Conservation (phyloP, 495 filamentous ascomycete genomes). For the Massariosphaeria phaeospora region DNA sequence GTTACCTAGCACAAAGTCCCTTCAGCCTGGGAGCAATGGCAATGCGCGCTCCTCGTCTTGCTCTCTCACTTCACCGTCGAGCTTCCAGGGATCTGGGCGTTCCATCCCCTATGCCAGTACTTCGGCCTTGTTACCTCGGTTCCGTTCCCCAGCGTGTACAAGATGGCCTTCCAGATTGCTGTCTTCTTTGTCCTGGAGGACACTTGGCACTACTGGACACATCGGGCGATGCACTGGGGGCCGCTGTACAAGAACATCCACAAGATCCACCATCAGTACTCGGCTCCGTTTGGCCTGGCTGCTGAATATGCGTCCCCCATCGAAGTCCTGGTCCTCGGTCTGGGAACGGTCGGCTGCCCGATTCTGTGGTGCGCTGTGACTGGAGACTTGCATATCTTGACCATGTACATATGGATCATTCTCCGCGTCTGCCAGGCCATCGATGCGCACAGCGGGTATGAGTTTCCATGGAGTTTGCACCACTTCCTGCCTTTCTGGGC, state of each 20-base stretch:
- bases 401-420: constrained; percentile 97
- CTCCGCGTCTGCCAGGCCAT: constrained; percentile 94
- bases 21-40: constrained; percentile 84
- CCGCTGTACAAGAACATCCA: constrained; percentile 91
- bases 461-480: constrained; percentile 94
- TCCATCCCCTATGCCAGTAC: constrained; percentile 95
- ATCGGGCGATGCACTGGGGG: constrained; percentile 92
- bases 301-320: constrained; percentile 98
- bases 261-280: constrained; percentile 99
- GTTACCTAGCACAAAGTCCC: constrained; percentile 77
- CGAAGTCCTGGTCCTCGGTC: constrained; percentile 94
- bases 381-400: constrained; percentile 83
- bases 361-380: constrained; percentile 83
- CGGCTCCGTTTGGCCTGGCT: constrained; percentile 90
- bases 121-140: constrained; percentile 84
- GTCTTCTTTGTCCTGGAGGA: constrained; percentile 96
- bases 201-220: constrained; percentile 97
- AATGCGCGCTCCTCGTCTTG: constrained; percentile 86
- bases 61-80: constrained; percentile 95
- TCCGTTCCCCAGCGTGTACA: constrained; percentile 78
- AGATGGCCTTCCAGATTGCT: constrained; percentile 85
- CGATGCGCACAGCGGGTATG: constrained; percentile 93
- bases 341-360: constrained; percentile 77
- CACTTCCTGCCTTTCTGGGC: constrained; percentile 98
- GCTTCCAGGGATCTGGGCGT: constrained; percentile 97